These are phyloP conservation scores for Colletotrichum ledebouriae DNA, from an alignment of 2,329 filamentous ascomycete species.

Conservation along the genomic window DNA sequence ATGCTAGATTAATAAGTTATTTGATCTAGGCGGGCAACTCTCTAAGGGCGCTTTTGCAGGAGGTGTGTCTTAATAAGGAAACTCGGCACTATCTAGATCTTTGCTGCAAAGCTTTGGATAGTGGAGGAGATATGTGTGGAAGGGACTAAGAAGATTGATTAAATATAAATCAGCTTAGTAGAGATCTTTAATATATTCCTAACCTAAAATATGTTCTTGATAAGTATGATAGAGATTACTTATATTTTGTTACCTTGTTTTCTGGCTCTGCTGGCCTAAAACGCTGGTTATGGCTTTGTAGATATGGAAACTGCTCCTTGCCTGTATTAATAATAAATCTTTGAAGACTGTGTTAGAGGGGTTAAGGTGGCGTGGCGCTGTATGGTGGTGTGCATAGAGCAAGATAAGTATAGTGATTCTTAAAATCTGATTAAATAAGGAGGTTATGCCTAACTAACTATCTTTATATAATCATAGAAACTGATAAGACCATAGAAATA, in stretches of 20 bases:
- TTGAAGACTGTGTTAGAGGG: neutral
- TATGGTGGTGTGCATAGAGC: neutral
- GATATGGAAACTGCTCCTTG: neutral
- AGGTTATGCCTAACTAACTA: neutral
- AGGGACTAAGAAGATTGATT: neutral
- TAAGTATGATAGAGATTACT: neutral
- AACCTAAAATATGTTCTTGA: neutral
- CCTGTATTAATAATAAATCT: neutral
- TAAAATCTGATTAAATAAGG: neutral
- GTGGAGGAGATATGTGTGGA: fast-evolving
- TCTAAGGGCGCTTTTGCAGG: neutral
- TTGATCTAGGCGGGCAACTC: neutral
- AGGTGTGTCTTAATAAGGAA: neutral
- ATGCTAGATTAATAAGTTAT: neutral
- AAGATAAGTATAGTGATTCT: neutral
- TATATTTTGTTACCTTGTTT: neutral
- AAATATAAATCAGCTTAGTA: neutral
- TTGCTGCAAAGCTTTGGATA: neutral
- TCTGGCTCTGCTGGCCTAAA: neutral
- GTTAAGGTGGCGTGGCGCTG: neutral
- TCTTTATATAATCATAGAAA: neutral
- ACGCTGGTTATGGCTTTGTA: neutral
- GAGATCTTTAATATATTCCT: neutral
- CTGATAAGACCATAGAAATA: neutral
- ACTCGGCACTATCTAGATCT: neutral